phyloP scores from a whole-genome alignment of 2,329 filamentous ascomycete species.

The Exserohilum rostratum region DNA sequence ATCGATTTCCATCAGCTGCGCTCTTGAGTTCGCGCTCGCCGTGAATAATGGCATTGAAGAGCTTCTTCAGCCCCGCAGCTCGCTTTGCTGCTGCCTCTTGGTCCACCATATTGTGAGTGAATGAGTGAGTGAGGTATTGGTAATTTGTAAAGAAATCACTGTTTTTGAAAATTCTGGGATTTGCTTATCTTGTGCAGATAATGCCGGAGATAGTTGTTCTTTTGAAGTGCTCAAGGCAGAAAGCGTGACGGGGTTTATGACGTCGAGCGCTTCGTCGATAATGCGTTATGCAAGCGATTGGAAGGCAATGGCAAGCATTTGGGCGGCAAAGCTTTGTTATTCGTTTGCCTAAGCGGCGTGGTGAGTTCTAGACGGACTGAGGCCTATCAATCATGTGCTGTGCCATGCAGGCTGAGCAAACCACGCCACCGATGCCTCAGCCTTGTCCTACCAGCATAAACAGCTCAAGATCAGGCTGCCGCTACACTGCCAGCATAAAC shows the following conservation, averaged over 20 bases:
- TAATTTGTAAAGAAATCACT: neutral
- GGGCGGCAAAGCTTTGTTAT: conserved; percentile 19
- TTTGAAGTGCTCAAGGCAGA: neutral
- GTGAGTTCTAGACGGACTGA: conserved; percentile 19
- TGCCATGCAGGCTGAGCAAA: conserved; percentile 26
- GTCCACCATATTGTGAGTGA: conserved; percentile 24
- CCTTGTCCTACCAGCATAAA: conserved; percentile 32
- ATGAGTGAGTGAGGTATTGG: neutral
- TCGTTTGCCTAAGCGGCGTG: conserved; percentile 25
- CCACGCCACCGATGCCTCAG: conserved; percentile 30
- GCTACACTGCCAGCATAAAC: neutral
- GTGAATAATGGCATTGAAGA: conserved; percentile 50
- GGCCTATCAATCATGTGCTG: conserved; percentile 17
- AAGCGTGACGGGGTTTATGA: conserved; percentile 4
- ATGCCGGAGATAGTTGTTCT: neutral
- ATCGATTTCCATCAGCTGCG: conserved; percentile 50
- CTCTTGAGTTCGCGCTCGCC: conserved; percentile 50
- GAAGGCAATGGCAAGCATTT: conserved; percentile 16
- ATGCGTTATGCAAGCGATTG: conserved; percentile 34
- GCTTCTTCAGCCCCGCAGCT: conserved; percentile 42
- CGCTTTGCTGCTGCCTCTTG: conserved; percentile 31
- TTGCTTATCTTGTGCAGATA: neutral
- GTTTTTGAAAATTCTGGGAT: neutral
- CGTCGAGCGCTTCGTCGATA: conserved; percentile 14
- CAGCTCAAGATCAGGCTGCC: conserved; percentile 6